A percentile compares a stretch with the other conserved stretches of the same genome.
These are phyloP conservation scores for Raffaelea arxii DNA, from an alignment of 2,329 filamentous ascomycete species.

Conservation along the genomic window DNA sequence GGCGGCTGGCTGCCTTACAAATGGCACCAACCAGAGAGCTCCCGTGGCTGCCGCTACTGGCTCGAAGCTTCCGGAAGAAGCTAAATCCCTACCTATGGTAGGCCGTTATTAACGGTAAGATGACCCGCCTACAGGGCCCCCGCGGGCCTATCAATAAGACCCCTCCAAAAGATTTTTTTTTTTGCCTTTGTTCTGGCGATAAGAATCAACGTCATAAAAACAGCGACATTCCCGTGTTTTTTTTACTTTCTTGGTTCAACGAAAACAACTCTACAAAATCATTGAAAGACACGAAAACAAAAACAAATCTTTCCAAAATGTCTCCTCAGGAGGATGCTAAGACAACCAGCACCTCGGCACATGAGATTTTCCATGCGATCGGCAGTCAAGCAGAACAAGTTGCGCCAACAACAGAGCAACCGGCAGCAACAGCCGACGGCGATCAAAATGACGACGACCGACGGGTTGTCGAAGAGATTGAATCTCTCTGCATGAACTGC, in stretches of 20 bases:
- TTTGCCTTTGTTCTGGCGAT: not conserved
- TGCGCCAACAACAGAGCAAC: slow-evolving; percentile 22
- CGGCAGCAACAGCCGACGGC: slow-evolving; percentile 16
- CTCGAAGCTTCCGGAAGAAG: slow-evolving; percentile 13
- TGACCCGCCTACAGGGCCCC: not conserved
- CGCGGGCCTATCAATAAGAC: slow-evolving; percentile 3
- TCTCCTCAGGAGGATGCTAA: slow-evolving; percentile 22
- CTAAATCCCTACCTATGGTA: not conserved
- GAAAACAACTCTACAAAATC: not conserved
- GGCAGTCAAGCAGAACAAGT: slow-evolving; percentile 50
- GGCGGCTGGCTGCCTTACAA: too few relatives aligned
- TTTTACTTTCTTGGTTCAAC: not conserved
- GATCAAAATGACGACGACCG: slow-evolving; percentile 34
- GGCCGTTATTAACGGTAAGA: not conserved
- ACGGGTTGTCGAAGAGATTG: slow-evolving; percentile 56
- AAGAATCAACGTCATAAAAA: not conserved
- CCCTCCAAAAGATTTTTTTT: slow-evolving; percentile 10
- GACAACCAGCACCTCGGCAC: slow-evolving; percentile 25
- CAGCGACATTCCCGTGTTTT: not conserved
- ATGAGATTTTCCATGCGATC: slow-evolving; percentile 53
- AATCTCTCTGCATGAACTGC: slow-evolving; percentile 83
- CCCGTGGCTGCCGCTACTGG: slow-evolving; percentile 3
- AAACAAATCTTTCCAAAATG: slow-evolving; percentile 12
- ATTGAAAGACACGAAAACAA: not conserved
- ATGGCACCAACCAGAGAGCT: not conserved